Evolutionary conservation across 2,329 filamentous ascomycete species (phyloP), one percentile per base, ranked within the genome.

Genomic region (Sordariomycetes sp.): DNA sequence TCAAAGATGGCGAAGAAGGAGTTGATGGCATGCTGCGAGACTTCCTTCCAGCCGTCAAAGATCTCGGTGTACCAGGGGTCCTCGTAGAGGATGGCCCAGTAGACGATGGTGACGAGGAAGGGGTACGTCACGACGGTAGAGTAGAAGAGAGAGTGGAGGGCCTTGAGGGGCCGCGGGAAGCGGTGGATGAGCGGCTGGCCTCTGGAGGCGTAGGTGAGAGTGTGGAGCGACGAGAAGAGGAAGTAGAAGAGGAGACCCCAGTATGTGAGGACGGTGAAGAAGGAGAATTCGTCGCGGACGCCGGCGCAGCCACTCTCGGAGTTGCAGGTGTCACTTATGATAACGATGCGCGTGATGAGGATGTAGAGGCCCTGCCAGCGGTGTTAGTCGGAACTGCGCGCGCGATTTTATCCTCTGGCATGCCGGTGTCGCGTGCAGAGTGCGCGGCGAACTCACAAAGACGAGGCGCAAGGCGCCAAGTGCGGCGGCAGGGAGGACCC

Each of bases 171-270:
- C 0, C 81, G 78, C 0, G 84, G 83, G 69, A 82, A 78, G 35
- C 72, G 70, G 64, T 81, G 75, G 62, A 87, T 77, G 5, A 87
- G 74, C 0, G 82, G 72, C 2, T 68, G 66, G 52, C 79, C 76
- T 32, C 71, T 72, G 50, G 72, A 69, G 13, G 79, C 78, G 71
- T 92, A 94, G 53, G 76, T 77, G 56, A 81, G 72, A 6, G 87
- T 90, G 73, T 95, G 89, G 20, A 81, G 61, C 20, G 85, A 76
- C 1, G 86, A 76, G 64, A 85, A 73, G 58, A 84, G 75, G 67
- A 86, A 85, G 75, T 95, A 95, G 72, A 91, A 92, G 25, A 80
- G 84, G 39, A 92, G 72, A 1, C 88, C 88, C 87, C 87, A 94
- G 76, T 86, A 94, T 10, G 86, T 89, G 59, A 94, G 74, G 65